Evolutionary conservation across 176 grass and related monocot species (phyloP).

Genomic region (Dendrocalamus sinicus): DNA sequence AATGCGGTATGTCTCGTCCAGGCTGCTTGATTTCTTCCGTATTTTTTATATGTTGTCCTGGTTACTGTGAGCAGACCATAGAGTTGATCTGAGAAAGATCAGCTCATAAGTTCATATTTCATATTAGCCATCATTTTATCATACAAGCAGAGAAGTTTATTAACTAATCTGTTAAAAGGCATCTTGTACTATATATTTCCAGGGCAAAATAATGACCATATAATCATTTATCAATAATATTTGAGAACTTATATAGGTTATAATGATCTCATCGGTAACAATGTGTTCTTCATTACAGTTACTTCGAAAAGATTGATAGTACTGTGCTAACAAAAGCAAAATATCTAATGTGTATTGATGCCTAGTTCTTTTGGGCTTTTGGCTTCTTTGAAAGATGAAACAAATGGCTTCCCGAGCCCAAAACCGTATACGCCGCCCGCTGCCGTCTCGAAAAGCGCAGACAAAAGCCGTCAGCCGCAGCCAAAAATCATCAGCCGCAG

Average conservation of each 20-base stretch:
- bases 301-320: neutral
- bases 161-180: neutral
- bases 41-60: neutral
- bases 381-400: too few relatives aligned
- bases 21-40: neutral
- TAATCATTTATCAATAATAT: neutral
- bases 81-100: conserved; percentile 3
- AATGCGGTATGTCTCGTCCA: conserved; percentile 54
- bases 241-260: neutral
- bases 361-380: too few relatives aligned
- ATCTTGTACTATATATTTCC: neutral
- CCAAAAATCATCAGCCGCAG: too few relatives aligned
- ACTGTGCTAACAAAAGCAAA: neutral
- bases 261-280: neutral
- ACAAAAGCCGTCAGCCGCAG: too few relatives aligned
- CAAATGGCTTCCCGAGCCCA: too few relatives aligned
- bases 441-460: too few relatives aligned
- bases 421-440: too few relatives aligned
- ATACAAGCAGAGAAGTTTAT: neutral
- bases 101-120: neutral
- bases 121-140: neutral
- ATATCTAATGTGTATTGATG: neutral
- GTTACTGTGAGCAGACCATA: neutral
- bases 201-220: neutral
- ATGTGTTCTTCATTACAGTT: neutral